Conservation (phyloP, 306 rosid species). For the Cucumis hystrix region DNA sequence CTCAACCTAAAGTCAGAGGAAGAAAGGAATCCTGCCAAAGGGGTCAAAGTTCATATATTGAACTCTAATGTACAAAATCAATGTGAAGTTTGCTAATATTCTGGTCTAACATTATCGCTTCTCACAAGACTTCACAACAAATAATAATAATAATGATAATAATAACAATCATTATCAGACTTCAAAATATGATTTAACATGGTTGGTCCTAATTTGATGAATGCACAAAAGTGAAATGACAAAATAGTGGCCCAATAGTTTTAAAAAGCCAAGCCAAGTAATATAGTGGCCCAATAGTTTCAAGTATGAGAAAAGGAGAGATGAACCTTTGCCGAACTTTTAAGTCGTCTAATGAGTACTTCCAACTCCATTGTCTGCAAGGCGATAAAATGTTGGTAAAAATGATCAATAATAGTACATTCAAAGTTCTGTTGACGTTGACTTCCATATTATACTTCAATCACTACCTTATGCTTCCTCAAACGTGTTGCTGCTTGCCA, state of each 20-base stretch:
- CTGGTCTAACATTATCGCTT: too few species aligned
- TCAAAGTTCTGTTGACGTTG: background rate
- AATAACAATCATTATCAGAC: too few species aligned
- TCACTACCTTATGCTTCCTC: slow-evolving; percentile 76
- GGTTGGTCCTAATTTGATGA: background rate
- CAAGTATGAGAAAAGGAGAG: background rate
- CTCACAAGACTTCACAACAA: background rate
- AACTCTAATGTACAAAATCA: too few species aligned
- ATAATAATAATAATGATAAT: too few species aligned
- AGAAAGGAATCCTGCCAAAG: too few species aligned
- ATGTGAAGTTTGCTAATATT: too few species aligned
- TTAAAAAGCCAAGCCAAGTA: background rate
- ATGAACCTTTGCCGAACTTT: slow-evolving; percentile 59
- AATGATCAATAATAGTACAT: slow-evolving; percentile 2
- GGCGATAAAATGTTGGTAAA: slow-evolving; percentile 10
- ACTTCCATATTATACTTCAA: background rate
- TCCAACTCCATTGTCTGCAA: slow-evolving; percentile 70
- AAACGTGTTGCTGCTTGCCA: slow-evolving; percentile 89
- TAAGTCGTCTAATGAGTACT: slow-evolving; percentile 54
- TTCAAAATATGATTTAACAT: too few species aligned
- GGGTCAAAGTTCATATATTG: too few species aligned
- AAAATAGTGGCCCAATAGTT: background rate
- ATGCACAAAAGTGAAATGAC: background rate
- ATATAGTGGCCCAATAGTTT: background rate
- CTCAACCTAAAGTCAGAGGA: too few species aligned